Conservation (phyloP, 768 basidiomycete species). For the Trametes cubensis region DNA sequence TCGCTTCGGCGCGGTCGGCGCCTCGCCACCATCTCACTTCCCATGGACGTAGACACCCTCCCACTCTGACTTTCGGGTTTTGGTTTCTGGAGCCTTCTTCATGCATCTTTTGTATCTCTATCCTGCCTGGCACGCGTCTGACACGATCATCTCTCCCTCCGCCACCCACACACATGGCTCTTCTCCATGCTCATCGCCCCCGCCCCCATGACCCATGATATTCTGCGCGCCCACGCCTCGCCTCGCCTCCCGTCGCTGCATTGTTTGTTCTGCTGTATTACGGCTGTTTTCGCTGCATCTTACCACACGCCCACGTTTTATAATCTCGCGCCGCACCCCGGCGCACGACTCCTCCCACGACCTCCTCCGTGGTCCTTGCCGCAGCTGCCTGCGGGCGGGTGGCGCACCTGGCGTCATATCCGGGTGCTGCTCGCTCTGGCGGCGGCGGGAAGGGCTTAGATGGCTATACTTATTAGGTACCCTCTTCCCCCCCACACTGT, state of each 20-base stretch:
- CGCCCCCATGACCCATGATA: not conserved
- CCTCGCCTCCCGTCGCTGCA: not conserved
- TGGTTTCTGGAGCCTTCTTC: no score
- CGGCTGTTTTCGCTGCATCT: conserved; percentile 4
- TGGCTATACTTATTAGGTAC: conserved; percentile 1
- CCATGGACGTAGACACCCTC: not conserved
- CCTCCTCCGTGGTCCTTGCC: not conserved
- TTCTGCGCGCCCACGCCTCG: not conserved
- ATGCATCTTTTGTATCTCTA: no score
- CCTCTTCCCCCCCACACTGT: not conserved
- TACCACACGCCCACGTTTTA: not conserved
- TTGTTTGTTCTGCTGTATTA: not conserved
- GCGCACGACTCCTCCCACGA: not conserved
- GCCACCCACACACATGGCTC: not conserved
- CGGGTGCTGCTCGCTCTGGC: not conserved
- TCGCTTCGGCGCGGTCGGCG: not conserved
- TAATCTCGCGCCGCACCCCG: not conserved
- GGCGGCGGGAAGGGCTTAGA: not conserved
- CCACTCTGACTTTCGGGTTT: not conserved
- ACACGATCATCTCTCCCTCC: not conserved
- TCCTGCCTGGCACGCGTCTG: no score
- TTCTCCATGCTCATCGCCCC: not conserved
- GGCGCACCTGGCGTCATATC: not conserved
- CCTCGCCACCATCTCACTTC: not conserved
- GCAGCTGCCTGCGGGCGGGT: not conserved